Evolutionary conservation across 192 early-diverging fungal genomes (phyloP).

Genomic region (Podila epigama): DNA sequence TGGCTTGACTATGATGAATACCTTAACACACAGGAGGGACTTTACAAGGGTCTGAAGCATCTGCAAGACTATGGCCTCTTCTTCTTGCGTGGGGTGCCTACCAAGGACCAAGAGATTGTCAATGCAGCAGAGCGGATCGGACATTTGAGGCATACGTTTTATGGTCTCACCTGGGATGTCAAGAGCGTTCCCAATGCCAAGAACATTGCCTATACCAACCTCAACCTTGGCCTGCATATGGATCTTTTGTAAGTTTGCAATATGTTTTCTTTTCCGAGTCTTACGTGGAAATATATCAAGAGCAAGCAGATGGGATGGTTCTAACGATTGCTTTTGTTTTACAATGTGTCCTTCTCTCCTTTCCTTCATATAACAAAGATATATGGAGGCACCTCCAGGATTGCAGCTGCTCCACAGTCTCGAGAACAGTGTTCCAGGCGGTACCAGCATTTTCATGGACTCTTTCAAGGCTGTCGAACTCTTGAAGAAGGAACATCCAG

Average conservation of each 20-base stretch:
- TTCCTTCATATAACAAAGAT: constrained; percentile 52
- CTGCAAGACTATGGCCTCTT: constrained; percentile 72
- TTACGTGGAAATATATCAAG: background rate
- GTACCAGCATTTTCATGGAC: constrained; percentile 78
- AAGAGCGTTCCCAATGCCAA: constrained; percentile 75
- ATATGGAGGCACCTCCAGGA: constrained; percentile 82
- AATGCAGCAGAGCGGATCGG: constrained; percentile 72
- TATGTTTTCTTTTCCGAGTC: background rate
- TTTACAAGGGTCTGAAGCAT: constrained; percentile 63
- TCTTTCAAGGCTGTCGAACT: constrained; percentile 71
- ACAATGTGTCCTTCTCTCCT: background rate
- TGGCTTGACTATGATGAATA: constrained; percentile 67
- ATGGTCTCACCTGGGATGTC: constrained; percentile 81
- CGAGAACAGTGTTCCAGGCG: constrained; percentile 79
- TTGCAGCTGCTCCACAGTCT: constrained; percentile 82
- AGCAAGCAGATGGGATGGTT: background rate
- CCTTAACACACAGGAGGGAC: constrained; percentile 56
- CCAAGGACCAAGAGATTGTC: constrained; percentile 62
- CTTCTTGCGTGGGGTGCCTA: constrained; percentile 72
- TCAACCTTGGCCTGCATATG: constrained; percentile 87
- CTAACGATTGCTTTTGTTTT: background rate
- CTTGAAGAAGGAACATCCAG: constrained; percentile 61
- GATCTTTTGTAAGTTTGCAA: constrained; percentile 81
- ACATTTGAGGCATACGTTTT: constrained; percentile 74
- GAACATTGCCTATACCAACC: constrained; percentile 86